phyloP scores from a whole-genome alignment of 371 early-diverging fungal genomes.

The Actinomucor elegans region DNA sequence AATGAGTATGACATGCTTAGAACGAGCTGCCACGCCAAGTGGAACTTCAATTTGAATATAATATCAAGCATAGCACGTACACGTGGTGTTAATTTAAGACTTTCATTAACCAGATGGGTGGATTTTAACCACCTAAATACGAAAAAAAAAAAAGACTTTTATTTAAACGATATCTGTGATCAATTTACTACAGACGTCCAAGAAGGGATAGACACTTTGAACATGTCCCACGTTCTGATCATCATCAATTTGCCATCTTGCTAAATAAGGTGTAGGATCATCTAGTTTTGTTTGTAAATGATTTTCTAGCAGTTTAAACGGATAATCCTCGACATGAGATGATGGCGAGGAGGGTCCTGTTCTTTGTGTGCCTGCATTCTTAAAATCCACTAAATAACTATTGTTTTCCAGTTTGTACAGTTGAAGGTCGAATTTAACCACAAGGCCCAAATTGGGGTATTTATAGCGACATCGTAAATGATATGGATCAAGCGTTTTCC shows the following conservation, averaged over 20 bases:
- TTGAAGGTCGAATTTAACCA: constrained; percentile 92
- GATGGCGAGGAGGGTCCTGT: not conserved
- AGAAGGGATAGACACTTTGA: constrained; percentile 85
- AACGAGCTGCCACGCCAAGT: no score
- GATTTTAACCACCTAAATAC: no score
- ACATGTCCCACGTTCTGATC: constrained; percentile 41
- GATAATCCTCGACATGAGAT: not conserved
- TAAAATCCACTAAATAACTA: constrained; percentile 94
- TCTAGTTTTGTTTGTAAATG: constrained; percentile 10
- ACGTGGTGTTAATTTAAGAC: no score
- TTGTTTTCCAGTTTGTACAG: constrained; percentile 86
- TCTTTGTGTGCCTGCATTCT: constrained; percentile 57
- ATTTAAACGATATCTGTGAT: constrained; percentile 85
- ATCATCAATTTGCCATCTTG: constrained; percentile 15
- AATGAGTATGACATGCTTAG: no score
- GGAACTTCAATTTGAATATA: no score
- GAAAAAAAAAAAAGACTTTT: no score
- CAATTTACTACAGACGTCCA: constrained; percentile 91
- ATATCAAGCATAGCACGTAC: no score
- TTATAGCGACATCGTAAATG: constrained; percentile 77
- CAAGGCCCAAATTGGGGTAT: constrained; percentile 46
- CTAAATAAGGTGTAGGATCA: constrained; percentile 10
- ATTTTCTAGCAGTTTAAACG: constrained; percentile 3
- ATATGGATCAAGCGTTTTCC: constrained; percentile 89
- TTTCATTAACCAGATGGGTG: no score